These are phyloP conservation scores for Kluyveromyces lactis DNA, from an alignment of 805 yeast species.

Conservation along the genomic window DNA sequence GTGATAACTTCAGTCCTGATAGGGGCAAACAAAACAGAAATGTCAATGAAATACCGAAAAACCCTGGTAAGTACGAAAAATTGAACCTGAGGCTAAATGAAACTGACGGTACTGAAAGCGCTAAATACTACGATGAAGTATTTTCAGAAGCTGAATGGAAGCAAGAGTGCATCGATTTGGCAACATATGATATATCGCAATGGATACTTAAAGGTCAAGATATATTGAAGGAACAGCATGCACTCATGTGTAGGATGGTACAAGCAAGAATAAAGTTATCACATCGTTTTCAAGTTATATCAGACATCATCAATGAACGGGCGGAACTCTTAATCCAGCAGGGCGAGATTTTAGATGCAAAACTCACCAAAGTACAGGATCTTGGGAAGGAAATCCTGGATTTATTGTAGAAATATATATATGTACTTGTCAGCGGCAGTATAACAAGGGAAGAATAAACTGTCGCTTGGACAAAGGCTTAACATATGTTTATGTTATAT, in stretches of 20 bases:
- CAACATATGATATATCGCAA: conserved; percentile 19
- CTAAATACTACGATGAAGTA: conserved; percentile 10
- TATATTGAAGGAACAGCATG: conserved; percentile 28
- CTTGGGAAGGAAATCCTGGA: conserved; percentile 35
- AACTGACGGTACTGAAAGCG: conserved; percentile 2
- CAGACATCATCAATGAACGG: conserved; percentile 31
- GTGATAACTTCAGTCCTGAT: no score
- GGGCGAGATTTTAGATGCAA: conserved; percentile 28
- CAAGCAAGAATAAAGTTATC: conserved; percentile 34
- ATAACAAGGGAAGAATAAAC: no score
- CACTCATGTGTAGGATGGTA: conserved; percentile 29
- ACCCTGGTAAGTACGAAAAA: conserved; percentile 7
- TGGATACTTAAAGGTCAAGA: conserved; percentile 35
- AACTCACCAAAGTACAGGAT: conserved; percentile 31
- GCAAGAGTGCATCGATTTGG: conserved; percentile 21
- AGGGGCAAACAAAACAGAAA: no score
- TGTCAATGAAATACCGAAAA: background rate
- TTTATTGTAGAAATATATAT: conserved; percentile 21
- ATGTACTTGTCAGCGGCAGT: no score
- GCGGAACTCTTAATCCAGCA: conserved; percentile 28
- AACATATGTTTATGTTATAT: no score
- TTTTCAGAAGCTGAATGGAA: conserved; percentile 14
- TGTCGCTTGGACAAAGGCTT: no score
- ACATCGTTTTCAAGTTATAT: conserved; percentile 32
- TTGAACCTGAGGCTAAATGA: conserved; percentile 4